Evolutionary conservation across 768 basidiomycete species (phyloP), one percentile per base, ranked within the genome.

Genomic region (Kwoniella pini): DNA sequence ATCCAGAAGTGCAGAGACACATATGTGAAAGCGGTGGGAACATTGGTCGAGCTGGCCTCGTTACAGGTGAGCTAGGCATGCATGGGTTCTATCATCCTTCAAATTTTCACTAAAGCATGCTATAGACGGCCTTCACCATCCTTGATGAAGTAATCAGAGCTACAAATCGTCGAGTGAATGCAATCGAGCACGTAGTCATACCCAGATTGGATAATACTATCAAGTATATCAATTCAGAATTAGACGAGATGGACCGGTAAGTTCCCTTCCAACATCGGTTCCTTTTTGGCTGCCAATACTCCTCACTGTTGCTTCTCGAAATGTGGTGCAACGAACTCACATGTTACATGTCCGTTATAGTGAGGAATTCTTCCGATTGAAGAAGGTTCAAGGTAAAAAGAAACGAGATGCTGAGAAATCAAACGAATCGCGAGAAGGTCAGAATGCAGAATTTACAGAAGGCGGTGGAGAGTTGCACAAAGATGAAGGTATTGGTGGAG

Each of bases 111-210:
- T n/a, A n/a, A n/a, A n/a, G n/a, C n/a, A n/a, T n/a, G n/a, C n/a
- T n/a, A 36, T 36, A 98, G 81, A 98, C 96, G 0, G 96, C 96
- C 4, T 99, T 99, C 81, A 95, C 88, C 58, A 97, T 98, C 68
- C 85, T 99, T 36, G 96, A 99, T 79, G 96, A 98, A 80, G 96
- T 98, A 62, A 99, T 99, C 73, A 89, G 91, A 46, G 92, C 94
- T n/a, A 98, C 96, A 36, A 99, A 98, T 79, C 89, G 96, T 52
- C 87, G 96, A 64, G 96, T 99, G 39, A 99, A 99, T 74, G 96
- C 96, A 2, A 95, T 99, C 66, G 96, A 99, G 71, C 92, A 99
- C 76, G 87, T 99, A 66, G 83, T 99, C 69, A 97, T 99, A 59
- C 96, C 96, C 17, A 85, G 88, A 43, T 81, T 99, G 50, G 95